Evolutionary conservation across 768 basidiomycete genomes (phyloP), one percentile per base, ranked within the genome.

Genomic region (Suillus paluster): DNA sequence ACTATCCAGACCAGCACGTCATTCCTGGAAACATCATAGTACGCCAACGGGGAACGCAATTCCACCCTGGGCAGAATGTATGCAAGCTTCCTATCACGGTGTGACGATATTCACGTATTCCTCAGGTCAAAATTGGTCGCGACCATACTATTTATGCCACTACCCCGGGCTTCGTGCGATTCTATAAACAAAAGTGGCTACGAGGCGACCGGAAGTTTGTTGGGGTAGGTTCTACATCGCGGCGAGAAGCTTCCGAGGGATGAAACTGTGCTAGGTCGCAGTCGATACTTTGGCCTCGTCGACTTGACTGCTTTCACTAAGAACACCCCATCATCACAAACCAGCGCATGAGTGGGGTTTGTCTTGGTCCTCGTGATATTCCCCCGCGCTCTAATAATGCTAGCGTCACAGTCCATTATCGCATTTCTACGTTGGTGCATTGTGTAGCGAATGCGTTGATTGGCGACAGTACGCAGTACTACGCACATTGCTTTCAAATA

Each of bases 1-100:
- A 23, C 6, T 19, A 55, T 39, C 55, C 63, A 98, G 97, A 97
- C 72, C 90, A 98, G 76, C 85, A 84, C 76, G 95, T 98, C 27
- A 84, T 92, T 27, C 94, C 97, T 10, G 97, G 97, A 46, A 94
- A 97, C 79, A 98, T 99, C 68, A 92, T 99, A 71, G 88, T 99
- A 36, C 86, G 97, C 49, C 97, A 99, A 75, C 85, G 97, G 65
- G 97, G 97, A 10, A 91, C 91, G 0, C 81, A 90, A 56, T 97
- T 97, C 78, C 95, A 97, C 72, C 88, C 97, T 5, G 97, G 96
- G 1, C 95, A 95, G 74, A 89, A 98, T 75, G 96, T 95, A 75
- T 60, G 89, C 78, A 34, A 36, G 38, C 55, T 53, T 59, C 49
- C 21, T 45, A 34, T 50, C 41, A 59, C 53, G 27, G 23, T 57